Percentiles rank a stretch among this genome's conserved stretches.
phyloP scores from a whole-genome alignment of 208 protist species.

The Crithidia thermophila region DNA sequence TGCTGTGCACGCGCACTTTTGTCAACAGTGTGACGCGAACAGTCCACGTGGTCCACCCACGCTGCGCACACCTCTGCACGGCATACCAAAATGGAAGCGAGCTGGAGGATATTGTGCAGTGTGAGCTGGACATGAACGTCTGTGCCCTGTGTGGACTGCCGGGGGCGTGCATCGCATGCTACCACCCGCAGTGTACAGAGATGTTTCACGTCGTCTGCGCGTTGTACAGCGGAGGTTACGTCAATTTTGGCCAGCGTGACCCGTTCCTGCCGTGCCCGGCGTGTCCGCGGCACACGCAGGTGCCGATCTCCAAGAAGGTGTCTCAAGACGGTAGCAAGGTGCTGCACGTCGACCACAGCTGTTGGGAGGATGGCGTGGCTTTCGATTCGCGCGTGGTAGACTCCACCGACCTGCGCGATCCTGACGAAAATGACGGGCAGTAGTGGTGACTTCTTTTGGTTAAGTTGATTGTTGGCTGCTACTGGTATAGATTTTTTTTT shows the following conservation, averaged over 20 bases:
- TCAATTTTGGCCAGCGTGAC: constrained; percentile 89
- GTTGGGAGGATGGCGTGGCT: constrained; percentile 79
- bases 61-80: constrained; percentile 83
- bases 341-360: constrained; percentile 53
- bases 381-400: constrained; percentile 87
- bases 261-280: constrained; percentile 79
- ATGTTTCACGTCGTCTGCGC: constrained; percentile 84
- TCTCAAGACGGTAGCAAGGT: constrained; percentile 23
- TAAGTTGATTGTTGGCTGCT: background rate
- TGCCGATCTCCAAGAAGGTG: constrained; percentile 31
- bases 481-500: background rate
- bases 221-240: constrained; percentile 78
- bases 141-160: constrained; percentile 71
- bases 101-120: constrained; percentile 76
- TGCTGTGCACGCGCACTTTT: constrained; percentile 65
- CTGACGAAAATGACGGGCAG: constrained; percentile 75
- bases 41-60: constrained; percentile 78
- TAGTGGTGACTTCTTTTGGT: background rate
- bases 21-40: constrained; percentile 56
- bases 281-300: constrained; percentile 83
- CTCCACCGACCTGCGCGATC: constrained; percentile 78
- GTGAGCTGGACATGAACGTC: constrained; percentile 54
- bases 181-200: constrained; percentile 86
- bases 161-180: constrained; percentile 78
- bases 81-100: constrained; percentile 69